phyloP scores from a whole-genome alignment of 352 stramenopile genomes.

The Blastocystis sp. region DNA sequence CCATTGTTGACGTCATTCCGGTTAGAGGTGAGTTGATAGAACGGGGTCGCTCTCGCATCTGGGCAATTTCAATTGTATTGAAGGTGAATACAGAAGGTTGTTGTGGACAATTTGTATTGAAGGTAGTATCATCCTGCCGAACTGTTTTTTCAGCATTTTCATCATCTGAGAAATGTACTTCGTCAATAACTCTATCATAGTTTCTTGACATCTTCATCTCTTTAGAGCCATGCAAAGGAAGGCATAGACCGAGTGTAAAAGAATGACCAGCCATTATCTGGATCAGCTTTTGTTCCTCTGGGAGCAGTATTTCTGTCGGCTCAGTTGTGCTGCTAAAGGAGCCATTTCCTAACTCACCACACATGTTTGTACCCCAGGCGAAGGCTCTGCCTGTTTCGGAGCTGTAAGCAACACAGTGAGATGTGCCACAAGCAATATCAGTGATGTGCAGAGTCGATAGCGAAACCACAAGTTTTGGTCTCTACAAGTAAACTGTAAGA shows the following conservation, averaged over 20 bases:
- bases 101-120: not conserved
- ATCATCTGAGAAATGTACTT: not conserved
- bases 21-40: not conserved
- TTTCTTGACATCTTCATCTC: not conserved
- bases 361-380: conserved; percentile 64
- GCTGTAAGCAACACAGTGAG: conserved; percentile 65
- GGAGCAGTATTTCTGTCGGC: not conserved
- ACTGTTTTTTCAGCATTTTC: not conserved
- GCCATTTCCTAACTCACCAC: conserved; percentile 6
- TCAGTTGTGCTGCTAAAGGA: not conserved
- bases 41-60: not conserved
- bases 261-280: conserved; percentile 1
- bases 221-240: not conserved
- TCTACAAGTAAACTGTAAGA: conserved; percentile 39
- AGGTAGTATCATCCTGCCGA: not conserved
- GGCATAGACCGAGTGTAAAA: not conserved
- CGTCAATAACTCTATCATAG: not conserved
- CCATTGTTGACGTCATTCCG: not conserved
- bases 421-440: conserved; percentile 63
- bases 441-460: not conserved
- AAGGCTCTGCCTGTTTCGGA: conserved; percentile 63
- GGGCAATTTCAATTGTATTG: not conserved
- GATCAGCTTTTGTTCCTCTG: not conserved
- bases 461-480: conserved; percentile 42
- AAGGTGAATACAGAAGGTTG: not conserved